A percentile compares a stretch with the other conserved stretches of the same genome.
phyloP scores from a whole-genome alignment of 805 yeast genomes.

The Martiniozyma abietophila region DNA sequence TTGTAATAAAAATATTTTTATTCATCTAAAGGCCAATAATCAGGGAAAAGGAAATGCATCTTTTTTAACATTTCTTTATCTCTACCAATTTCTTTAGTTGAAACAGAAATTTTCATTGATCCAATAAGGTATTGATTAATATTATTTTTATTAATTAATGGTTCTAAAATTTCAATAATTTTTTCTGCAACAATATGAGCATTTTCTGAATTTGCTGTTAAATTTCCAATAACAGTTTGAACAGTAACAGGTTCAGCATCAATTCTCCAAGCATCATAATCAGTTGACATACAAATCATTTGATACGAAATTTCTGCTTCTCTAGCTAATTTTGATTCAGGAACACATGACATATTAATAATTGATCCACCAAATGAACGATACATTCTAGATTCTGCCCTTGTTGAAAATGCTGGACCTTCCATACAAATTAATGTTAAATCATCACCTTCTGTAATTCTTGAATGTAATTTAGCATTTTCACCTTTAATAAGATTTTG shows the following conservation, averaged over 20 bases:
- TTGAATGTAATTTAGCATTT: slow-evolving; percentile 56
- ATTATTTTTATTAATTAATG: slow-evolving; percentile 45
- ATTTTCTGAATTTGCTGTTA: slow-evolving; percentile 77
- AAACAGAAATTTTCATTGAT: slow-evolving; percentile 69
- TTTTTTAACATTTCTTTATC: slow-evolving; percentile 64
- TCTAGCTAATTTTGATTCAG: slow-evolving; percentile 95
- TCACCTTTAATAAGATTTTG: slow-evolving; percentile 46
- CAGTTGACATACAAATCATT: slow-evolving; percentile 98
- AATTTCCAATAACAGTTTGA: slow-evolving; percentile 89
- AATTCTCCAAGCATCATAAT: slow-evolving; percentile 97
- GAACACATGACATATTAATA: slow-evolving; percentile 93
- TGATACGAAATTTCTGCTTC: slow-evolving; percentile 97
- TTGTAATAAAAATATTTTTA: slow-evolving; percentile 3
- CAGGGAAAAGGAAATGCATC: slow-evolving; percentile 85
- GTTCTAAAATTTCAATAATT: slow-evolving; percentile 58
- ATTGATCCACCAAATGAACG: slow-evolving; percentile 86
- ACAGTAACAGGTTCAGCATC: slow-evolving; percentile 95
- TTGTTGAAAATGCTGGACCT: slow-evolving; percentile 95
- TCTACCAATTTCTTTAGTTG: slow-evolving; percentile 68
- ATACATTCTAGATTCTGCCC: slow-evolving; percentile 91
- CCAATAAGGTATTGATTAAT: slow-evolving; percentile 68
- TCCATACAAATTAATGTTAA: slow-evolving; percentile 93
- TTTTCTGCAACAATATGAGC: slow-evolving; percentile 71
- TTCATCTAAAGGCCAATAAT: slow-evolving; percentile 57
- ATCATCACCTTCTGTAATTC: slow-evolving; percentile 56